Percentiles rank a stretch among this genome's conserved stretches.
Evolutionary conservation across 129 eudicot species (phyloP).

Genomic region (Saposhnikovia divaricata): DNA sequence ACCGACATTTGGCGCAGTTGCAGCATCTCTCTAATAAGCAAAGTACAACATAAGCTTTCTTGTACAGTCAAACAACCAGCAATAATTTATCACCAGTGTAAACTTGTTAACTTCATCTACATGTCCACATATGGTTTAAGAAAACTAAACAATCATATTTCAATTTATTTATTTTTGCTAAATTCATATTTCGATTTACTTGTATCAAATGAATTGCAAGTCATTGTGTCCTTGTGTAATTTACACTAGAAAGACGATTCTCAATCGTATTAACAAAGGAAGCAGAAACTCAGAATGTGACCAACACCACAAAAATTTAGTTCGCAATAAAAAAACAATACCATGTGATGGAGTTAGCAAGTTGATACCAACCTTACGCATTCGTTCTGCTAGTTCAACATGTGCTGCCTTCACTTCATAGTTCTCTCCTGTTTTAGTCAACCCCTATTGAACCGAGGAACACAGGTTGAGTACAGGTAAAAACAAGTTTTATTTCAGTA

Average conservation of each 20-base stretch:
- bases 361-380: constrained; percentile 67
- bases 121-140: not conserved
- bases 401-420: constrained; percentile 97
- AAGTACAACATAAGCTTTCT: constrained; percentile 3
- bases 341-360: not conserved
- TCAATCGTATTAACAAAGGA: not conserved
- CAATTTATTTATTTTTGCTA: too few relatives aligned
- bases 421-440: constrained; percentile 92
- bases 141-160: not conserved
- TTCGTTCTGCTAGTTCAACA: constrained; percentile 97
- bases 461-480: constrained; percentile 11
- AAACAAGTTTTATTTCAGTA: not conserved
- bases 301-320: not conserved
- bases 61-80: not conserved
- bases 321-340: not conserved
- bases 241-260: not conserved
- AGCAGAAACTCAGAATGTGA: not conserved
- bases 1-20: constrained; percentile 94
- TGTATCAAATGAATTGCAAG: not conserved
- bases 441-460: constrained; percentile 44
- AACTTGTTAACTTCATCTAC: not conserved
- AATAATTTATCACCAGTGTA: not conserved
- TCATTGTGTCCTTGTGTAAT: not conserved
- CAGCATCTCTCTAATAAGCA: constrained; percentile 83
- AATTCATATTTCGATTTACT: not conserved